Evolutionary conservation across 2,329 filamentous ascomycete species (phyloP).

Genomic region (Talaromyces atroroseus): DNA sequence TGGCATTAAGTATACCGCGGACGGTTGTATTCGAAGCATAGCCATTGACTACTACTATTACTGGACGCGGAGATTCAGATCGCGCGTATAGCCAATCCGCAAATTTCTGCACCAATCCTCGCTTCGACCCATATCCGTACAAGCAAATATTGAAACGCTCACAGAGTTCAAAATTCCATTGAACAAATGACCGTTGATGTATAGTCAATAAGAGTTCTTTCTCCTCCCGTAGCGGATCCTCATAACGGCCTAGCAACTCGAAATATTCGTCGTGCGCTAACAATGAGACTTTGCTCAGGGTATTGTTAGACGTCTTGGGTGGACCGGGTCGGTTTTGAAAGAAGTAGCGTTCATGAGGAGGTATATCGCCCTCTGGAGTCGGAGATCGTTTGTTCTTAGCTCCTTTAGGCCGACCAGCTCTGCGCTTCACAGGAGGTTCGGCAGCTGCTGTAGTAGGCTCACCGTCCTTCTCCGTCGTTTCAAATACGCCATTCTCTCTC

Average conservation of each 20-base stretch:
- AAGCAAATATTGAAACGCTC: constrained; percentile 85
- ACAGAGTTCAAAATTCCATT: constrained; percentile 87
- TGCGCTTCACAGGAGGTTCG: constrained; percentile 46
- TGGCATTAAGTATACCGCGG: constrained; percentile 47
- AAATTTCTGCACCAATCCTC: constrained; percentile 66
- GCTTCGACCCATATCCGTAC: constrained; percentile 90
- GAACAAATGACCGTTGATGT: constrained; percentile 75
- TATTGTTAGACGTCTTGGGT: constrained; percentile 81
- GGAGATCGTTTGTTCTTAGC: constrained; percentile 61
- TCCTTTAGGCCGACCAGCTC: constrained; percentile 52
- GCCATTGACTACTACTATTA: constrained; percentile 85
- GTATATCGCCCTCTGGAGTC: constrained; percentile 74
- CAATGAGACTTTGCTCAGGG: constrained; percentile 65
- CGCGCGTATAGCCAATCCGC: constrained; percentile 61
- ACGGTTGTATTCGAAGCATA: constrained; percentile 52
- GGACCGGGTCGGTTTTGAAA: constrained; percentile 80
- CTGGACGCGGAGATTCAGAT: constrained; percentile 39
- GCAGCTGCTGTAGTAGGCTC: constrained; percentile 35
- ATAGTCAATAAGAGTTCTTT: constrained; percentile 66
- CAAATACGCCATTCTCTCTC: constrained; percentile 19
- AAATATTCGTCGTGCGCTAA: constrained; percentile 94
- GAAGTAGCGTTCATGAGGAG: constrained; percentile 88
- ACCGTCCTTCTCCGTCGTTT: constrained; percentile 27
- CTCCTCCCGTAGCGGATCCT: constrained; percentile 66
- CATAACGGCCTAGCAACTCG: constrained; percentile 56